Base-by-base conservation (phyloP, 768 basidiomycete genomes). In the Psilocybe cyanescens region DNA sequence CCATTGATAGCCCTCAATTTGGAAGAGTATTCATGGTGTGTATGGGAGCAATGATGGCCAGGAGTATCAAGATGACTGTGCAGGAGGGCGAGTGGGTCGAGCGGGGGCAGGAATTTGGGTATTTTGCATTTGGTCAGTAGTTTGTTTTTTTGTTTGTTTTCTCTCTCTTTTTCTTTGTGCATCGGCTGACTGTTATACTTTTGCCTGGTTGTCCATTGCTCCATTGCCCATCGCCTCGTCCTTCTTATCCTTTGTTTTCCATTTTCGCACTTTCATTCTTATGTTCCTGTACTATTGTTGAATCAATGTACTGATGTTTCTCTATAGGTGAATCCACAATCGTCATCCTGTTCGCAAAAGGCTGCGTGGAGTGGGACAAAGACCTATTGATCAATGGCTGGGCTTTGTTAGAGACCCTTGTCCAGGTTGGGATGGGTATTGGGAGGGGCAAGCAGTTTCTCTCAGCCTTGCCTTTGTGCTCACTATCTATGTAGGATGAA, bases 41-140 rank as follows among this genome's bases (percentile, higher is more conserved):
- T 66, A 80, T 96, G 7, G 95, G 95, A 24, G 94, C 94, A 6
- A 96, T 96, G 94, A 94, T 95, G 92, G 96, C 92, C 11, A 95
- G 92, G 8, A 93, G 89, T 61, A 99, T 98, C 71, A 74, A 86
- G 67, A 92, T 90, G 4, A 95, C 94, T 0, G 90, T 95, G n/a
- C 67, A 88, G 50, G 93, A 96, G 68, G 95, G 95, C 1, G 84
- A 97, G 19, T 66, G 78, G 0, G 88, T 99, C 62, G 82, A 82
- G 68, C 86, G 93, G 11, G 95, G 95, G 2, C 85, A 99, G 63
- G 97, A 98, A 70, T 86, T 97, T 69, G 93, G 95, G 1, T 97
- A 93, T 71, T 98, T 98, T 69, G 95, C 95, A 0, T 99, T 98
- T 68, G 97, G 96, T 92, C 56, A 3, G 86, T 78, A 24, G 24